phyloP scores from a whole-genome alignment of 2,329 filamentous ascomycete species.

The Intubia oerlemansii region DNA sequence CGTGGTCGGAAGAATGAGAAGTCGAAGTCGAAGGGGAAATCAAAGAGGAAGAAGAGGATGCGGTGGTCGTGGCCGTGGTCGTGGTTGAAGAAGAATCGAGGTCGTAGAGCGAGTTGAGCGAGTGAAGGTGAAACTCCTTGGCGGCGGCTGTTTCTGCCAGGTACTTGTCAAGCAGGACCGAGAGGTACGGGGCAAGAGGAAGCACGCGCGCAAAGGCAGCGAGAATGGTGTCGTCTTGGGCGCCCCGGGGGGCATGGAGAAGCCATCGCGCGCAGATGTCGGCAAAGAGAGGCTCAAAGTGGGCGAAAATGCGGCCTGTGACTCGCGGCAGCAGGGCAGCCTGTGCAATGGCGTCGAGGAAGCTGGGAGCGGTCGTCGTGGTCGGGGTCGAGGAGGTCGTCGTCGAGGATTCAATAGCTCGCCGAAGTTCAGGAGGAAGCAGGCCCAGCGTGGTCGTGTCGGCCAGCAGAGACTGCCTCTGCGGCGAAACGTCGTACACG shows the following conservation, averaged over 20 bases:
- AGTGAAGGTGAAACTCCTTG: background rate
- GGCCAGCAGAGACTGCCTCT: conserved; percentile 32
- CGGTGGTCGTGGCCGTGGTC: background rate
- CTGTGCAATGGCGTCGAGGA: conserved; percentile 50
- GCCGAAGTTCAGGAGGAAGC: conserved; percentile 48
- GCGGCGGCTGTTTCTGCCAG: conserved; percentile 10
- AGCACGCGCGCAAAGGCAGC: conserved; percentile 60
- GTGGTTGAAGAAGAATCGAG: background rate
- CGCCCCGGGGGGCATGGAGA: conserved; percentile 19
- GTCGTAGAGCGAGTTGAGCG: conserved; percentile 2
- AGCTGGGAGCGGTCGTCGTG: conserved; percentile 17
- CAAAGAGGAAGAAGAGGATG: too few species aligned
- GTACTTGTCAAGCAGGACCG: conserved; percentile 41
- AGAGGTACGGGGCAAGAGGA: conserved; percentile 63
- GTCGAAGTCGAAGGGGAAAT: conserved; percentile 2
- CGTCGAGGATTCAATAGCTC: conserved; percentile 36
- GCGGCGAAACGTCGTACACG: conserved; percentile 29
- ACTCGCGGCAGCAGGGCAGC: conserved; percentile 46
- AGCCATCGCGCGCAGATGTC: conserved; percentile 73
- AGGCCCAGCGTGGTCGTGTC: conserved; percentile 31
- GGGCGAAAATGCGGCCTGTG: conserved; percentile 52
- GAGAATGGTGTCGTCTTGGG: conserved; percentile 26
- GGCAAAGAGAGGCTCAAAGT: conserved; percentile 55
- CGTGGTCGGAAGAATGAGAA: conserved; percentile 7
- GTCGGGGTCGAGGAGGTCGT: background rate